Evolutionary conservation across 257 asterid species (phyloP).

Genomic region (Solanum appendiculatum): DNA sequence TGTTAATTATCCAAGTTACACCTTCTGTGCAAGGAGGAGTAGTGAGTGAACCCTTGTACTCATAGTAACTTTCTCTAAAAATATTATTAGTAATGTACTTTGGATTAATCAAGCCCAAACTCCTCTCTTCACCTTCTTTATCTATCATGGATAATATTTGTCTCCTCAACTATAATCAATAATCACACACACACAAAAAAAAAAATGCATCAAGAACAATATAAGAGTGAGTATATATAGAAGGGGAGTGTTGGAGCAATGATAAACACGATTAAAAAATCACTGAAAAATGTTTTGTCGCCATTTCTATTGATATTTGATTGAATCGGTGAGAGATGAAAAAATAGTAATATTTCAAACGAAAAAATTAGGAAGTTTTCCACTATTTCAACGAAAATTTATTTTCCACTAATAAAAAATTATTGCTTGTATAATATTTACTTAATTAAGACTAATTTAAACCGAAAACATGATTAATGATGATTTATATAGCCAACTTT

Average conservation of each 20-base stretch:
- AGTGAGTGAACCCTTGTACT: conserved; percentile 60
- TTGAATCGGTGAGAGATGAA: neutral
- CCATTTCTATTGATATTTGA: neutral
- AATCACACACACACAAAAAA: neutral
- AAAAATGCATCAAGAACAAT: neutral
- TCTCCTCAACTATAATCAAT: conserved; percentile 21
- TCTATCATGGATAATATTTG: conserved; percentile 24
- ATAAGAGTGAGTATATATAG: neutral
- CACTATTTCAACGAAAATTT: neutral
- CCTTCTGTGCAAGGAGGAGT: conserved; percentile 73
- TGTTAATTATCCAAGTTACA: conserved; percentile 56
- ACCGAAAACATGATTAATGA: neutral
- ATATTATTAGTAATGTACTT: conserved; percentile 12
- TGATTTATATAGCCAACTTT: neutral
- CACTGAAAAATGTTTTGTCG: neutral
- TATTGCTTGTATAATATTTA: neutral
- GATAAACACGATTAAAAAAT: neutral
- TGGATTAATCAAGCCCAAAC: conserved; percentile 34
- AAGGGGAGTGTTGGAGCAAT: neutral
- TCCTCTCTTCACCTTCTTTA: conserved; percentile 1
- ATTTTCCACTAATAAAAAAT: neutral
- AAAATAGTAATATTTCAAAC: neutral
- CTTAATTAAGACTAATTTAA: neutral
- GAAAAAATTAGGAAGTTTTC: neutral
- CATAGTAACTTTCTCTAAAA: conserved; percentile 15